phyloP scores from a whole-genome alignment of 768 basidiomycete genomes.

The Termitomyces heimii region DNA sequence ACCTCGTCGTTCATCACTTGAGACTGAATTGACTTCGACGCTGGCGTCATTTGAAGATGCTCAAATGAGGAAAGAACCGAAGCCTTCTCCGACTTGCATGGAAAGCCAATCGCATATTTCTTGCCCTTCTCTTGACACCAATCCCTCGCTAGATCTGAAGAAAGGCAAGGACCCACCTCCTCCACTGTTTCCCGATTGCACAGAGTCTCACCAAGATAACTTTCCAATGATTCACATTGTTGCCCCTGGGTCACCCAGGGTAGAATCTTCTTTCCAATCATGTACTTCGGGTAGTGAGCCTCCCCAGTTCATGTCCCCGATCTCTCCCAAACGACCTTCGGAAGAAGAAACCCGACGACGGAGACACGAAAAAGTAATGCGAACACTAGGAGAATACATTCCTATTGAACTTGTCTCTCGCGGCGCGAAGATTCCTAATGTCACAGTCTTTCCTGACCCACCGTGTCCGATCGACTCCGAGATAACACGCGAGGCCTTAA shows the following conservation, averaged over 20 bases:
- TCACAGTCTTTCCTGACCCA: conserved; percentile 9
- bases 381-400: conserved; percentile 15
- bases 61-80: background rate
- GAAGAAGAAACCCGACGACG: conserved; percentile 13
- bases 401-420: conserved; percentile 15
- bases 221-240: conserved; percentile 6
- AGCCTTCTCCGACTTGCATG: background rate
- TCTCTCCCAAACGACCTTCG: conserved; percentile 6
- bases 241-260: conserved; percentile 7
- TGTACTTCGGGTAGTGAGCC: background rate
- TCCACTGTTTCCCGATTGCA: conserved; percentile 7
- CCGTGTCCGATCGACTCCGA: background rate
- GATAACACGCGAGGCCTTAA: background rate
- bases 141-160: background rate
- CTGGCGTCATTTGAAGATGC: background rate
- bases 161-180: conserved; percentile 9
- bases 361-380: conserved; percentile 15
- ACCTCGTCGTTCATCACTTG: background rate
- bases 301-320: conserved; percentile 1
- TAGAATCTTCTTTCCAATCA: conserved; percentile 3
- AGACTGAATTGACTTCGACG: background rate
- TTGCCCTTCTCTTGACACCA: conserved; percentile 4
- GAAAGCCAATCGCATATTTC: conserved; percentile 1
- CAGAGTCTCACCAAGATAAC: conserved; percentile 3
- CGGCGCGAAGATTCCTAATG: conserved; percentile 6